Conservation (phyloP, 805 yeast species). For the Candida wancherniae region DNA sequence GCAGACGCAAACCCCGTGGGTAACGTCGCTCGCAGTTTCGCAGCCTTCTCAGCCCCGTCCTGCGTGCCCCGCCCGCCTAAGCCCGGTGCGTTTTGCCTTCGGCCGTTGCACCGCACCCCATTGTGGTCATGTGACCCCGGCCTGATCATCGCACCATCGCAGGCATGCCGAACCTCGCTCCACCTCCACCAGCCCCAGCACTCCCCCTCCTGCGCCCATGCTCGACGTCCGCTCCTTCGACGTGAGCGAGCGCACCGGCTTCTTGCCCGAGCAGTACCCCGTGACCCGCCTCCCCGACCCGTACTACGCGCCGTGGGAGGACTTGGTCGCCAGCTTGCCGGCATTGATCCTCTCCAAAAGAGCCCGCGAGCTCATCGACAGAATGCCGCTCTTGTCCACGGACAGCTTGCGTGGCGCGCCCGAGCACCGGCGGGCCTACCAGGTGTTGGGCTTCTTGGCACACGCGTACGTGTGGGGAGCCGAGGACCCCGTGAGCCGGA, state of each 20-base stretch:
- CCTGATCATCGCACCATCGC: too few species aligned
- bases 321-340: conserved; percentile 59
- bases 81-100: too few species aligned
- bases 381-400: conserved; percentile 53
- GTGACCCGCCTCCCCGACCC: conserved; percentile 51
- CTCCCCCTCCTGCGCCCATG: conserved; percentile 7
- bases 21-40: too few species aligned
- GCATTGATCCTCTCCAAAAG: conserved; percentile 63
- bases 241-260: conserved; percentile 68
- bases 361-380: conserved; percentile 60
- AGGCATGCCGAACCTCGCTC: too few species aligned
- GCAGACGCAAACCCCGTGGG: conserved; percentile 4
- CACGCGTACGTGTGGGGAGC: conserved; percentile 92
- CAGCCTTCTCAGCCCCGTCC: too few species aligned
- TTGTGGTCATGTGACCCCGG: too few species aligned
- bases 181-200: too few species aligned
- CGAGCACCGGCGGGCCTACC: conserved; percentile 76
- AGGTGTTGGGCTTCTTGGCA: conserved; percentile 69
- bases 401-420: conserved; percentile 39
- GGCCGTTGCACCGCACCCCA: too few species aligned
- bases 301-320: conserved; percentile 78
- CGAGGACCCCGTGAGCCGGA: conserved; percentile 50
- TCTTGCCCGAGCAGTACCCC: conserved; percentile 70
- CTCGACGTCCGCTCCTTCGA: conserved; percentile 54
- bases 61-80: too few species aligned